Conservation (phyloP, 352 stramenopile genomes). For the Pythium guiyangense region DNA sequence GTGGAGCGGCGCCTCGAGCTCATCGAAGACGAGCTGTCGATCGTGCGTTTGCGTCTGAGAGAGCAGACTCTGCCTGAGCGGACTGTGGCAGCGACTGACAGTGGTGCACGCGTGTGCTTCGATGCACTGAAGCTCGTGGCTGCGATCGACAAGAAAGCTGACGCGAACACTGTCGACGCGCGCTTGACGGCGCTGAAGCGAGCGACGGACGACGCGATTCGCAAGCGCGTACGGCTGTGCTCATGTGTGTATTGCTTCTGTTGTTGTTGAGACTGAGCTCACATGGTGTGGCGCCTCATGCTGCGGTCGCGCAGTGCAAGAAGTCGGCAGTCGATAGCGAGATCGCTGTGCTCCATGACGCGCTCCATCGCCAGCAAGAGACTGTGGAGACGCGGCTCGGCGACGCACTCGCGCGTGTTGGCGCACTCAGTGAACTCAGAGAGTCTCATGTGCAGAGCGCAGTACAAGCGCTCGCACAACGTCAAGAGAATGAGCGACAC, state of each 20-base stretch:
- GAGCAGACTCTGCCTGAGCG: no score
- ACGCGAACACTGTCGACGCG: conserved; percentile 22
- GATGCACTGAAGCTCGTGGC: conserved; percentile 18
- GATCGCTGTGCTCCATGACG: conserved; percentile 31
- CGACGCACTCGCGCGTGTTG: neutral
- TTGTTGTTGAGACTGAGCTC: no score
- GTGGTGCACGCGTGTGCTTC: no score
- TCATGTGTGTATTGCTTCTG: no score
- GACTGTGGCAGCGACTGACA: no score
- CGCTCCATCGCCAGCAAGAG: conserved; percentile 22
- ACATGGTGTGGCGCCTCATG: neutral
- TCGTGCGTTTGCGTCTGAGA: conserved; percentile 17
- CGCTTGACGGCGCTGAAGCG: conserved; percentile 20
- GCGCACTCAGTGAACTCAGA: neutral
- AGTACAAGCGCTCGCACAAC: neutral
- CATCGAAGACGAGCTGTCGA: conserved; percentile 52
- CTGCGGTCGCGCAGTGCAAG: conserved; percentile 18
- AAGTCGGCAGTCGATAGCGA: conserved; percentile 45
- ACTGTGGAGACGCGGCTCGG: neutral
- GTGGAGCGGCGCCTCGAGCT: conserved; percentile 34
- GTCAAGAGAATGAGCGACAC: neutral
- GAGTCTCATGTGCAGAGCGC: conserved; percentile 1
- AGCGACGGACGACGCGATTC: conserved; percentile 35
- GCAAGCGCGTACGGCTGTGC: conserved; percentile 33
- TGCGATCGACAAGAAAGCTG: conserved; percentile 43